Evolutionary conservation across 208 protist genomes (phyloP).

Genomic region (Novymonas esmeraldas): DNA sequence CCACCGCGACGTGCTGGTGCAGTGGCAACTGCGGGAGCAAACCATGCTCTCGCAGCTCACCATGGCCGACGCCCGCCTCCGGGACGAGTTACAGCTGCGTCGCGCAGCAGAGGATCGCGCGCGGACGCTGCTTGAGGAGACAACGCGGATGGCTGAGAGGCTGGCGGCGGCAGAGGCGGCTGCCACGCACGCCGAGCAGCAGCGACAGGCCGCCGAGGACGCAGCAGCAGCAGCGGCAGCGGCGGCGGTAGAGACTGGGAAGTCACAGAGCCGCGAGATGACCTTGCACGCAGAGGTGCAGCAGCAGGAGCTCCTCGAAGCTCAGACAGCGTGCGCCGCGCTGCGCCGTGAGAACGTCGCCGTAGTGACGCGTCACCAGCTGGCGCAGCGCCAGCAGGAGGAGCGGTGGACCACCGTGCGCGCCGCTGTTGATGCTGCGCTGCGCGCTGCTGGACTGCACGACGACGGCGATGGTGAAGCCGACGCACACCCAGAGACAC

Average conservation of each 20-base stretch:
- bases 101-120: slow-evolving; percentile 12
- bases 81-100: slow-evolving; percentile 10
- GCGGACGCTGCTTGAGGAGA: slow-evolving; percentile 6
- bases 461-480: too few relatives aligned
- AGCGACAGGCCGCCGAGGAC: neutral
- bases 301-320: neutral
- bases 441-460: neutral
- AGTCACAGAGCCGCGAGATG: too few relatives aligned
- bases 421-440: neutral
- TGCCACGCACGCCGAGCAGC: neutral
- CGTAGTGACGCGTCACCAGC: neutral
- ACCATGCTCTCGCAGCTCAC: slow-evolving; percentile 18
- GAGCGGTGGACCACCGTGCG: slow-evolving; percentile 15
- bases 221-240: neutral
- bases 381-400: neutral
- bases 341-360: slow-evolving; percentile 7
- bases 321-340: neutral
- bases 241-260: neutral
- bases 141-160: neutral
- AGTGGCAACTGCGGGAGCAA: slow-evolving; percentile 28
- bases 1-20: slow-evolving; percentile 14
- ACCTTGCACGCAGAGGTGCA: neutral
- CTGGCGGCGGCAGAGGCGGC: neutral
- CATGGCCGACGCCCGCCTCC: slow-evolving; percentile 6
- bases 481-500: too few relatives aligned